Conservation (phyloP, 768 basidiomycete species). For the Lenzites betulinus region DNA sequence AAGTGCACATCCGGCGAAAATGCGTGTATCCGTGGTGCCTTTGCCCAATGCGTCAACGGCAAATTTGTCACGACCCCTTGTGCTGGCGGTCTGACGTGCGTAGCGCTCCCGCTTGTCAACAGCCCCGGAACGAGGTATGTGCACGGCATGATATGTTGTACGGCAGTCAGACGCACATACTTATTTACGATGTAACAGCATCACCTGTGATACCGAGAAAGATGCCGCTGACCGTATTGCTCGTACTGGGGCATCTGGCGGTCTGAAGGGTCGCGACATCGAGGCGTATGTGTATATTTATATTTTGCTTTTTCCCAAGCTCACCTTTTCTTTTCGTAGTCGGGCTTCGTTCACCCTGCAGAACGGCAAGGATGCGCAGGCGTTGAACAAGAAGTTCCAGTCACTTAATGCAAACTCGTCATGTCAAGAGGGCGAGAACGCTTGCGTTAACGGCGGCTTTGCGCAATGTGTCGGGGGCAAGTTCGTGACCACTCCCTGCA, state of each 20-base stretch:
- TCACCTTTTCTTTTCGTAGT: background rate
- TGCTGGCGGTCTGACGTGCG: conserved; percentile 24
- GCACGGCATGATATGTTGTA: background rate
- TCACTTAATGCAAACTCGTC: conserved; percentile 27
- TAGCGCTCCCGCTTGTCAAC: conserved; percentile 35
- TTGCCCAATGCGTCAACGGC: conserved; percentile 60
- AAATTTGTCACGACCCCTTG: conserved; percentile 35
- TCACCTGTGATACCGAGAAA: conserved; percentile 28
- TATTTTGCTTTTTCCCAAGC: background rate
- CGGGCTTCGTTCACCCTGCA: conserved; percentile 32
- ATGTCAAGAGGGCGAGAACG: conserved; percentile 36
- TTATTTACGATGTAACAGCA: conserved; percentile 16
- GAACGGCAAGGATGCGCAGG: conserved; percentile 36
- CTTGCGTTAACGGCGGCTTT: conserved; percentile 41
- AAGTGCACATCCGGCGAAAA: conserved; percentile 46
- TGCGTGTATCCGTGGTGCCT: conserved; percentile 50
- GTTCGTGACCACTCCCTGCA: conserved; percentile 38
- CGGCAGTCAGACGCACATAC: too few relatives aligned
- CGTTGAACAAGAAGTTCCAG: conserved; percentile 34
- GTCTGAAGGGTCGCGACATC: conserved; percentile 4
- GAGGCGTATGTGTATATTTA: conserved; percentile 7
- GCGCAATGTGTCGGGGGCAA: conserved; percentile 43
- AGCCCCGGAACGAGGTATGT: conserved; percentile 32
- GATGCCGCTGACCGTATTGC: conserved; percentile 14
- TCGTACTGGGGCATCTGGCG: conserved; percentile 16